These are phyloP conservation scores for Saccharum hybrid DNA, from an alignment of 202 grass and related monocot genomes.

Conservation along the genomic window DNA sequence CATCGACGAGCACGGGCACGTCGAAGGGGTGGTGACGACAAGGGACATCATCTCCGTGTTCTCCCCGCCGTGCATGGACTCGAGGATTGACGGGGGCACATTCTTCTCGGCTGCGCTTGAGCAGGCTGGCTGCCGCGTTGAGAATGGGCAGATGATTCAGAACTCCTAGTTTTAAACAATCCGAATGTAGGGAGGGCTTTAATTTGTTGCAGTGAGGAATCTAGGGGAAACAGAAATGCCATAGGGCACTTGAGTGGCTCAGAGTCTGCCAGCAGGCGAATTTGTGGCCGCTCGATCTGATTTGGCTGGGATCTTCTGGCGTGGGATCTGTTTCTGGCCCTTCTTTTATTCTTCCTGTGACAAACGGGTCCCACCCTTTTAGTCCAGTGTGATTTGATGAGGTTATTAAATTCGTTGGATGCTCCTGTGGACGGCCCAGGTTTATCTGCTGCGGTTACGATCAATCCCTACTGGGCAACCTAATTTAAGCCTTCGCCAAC, in stretches of 20 bases:
- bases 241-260: background rate
- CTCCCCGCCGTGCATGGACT: conserved; percentile 70
- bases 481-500: no score
- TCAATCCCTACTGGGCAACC: no score
- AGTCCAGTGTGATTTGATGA: no score
- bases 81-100: conserved; percentile 56
- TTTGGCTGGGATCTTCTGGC: background rate
- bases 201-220: background rate
- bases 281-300: background rate
- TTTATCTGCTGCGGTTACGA: no score
- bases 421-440: no score
- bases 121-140: conserved; percentile 55
- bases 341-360: no score
- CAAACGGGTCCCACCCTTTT: no score
- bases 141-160: conserved; percentile 55
- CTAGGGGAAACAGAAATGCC: no score
- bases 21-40: conserved; percentile 47
- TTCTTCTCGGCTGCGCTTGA: conserved; percentile 58
- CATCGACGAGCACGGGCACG: conserved; percentile 30
- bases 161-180: background rate
- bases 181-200: background rate
- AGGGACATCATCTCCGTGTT: conserved; percentile 67
- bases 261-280: background rate
- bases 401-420: no score
- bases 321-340: no score